Base-by-base conservation (phyloP, 805 yeast genomes). In the Blastobotrys mokoenaii region DNA sequence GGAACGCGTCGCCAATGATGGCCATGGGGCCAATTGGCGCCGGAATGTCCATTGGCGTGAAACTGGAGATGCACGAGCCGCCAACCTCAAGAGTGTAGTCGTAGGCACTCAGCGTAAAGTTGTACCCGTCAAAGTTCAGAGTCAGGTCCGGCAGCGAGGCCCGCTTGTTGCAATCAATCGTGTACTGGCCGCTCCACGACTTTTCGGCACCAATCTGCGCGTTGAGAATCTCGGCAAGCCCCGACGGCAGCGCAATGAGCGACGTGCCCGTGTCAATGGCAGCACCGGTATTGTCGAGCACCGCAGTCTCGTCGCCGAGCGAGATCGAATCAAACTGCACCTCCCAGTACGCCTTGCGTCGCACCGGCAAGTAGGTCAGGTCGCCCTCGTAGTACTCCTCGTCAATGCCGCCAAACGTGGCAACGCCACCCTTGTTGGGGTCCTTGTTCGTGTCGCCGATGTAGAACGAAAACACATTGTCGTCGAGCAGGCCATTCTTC, bases 281-380 rank as follows among this genome's bases (percentile, higher is more conserved):
- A 59, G 97, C 98, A 65, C 98, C 98, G 51, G 88, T 81, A 60
- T 71, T 71, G 55, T 74, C 77, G 60, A 93, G 78, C 57, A 74
- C 77, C 42, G 97, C 96, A 61, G 76, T 84, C 70, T 93, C 95
- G 55, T 84, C 84, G 60, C 98, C 98, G 52, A 93, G 75, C 38
- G 89, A 85, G 64, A 93, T 73, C 57, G 95, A 89, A 57, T 87
- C 87, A 56, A 93, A 83, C 57, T 82, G 78, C 49, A 93, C 98
- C 74, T 93, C 98, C 98, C 98, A 93, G 78, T 93, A 93, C 30
- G 97, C 98, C 80, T 89, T 88, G 77, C 98, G 86, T 74, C 98
- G 87, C 51, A 93, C 94, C 48, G 98, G 98, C 68, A 93, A 77
- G 88, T 95, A 88, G 44, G 90, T 84, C 60, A 93, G 76, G 56